Percentiles rank a stretch among this genome's conserved stretches.
Conservation (phyloP, 805 yeast genomes). For the Kregervanrija fluxuum region DNA sequence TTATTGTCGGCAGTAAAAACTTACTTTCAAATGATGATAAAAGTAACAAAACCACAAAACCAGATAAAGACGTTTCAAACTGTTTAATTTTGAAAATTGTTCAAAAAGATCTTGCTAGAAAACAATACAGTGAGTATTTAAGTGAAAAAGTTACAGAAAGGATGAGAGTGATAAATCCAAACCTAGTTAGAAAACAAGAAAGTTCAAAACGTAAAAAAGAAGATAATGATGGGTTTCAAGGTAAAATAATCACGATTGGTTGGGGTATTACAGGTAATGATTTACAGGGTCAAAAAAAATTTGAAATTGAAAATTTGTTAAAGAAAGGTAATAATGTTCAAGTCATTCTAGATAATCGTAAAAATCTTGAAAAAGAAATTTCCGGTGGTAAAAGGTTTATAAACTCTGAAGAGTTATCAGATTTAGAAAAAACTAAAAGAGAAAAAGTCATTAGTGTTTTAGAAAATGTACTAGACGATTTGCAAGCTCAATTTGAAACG, state of each 20-base stretch:
- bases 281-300: slow-evolving; percentile 42
- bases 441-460: slow-evolving; percentile 25
- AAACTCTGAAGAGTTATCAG: slow-evolving; percentile 13
- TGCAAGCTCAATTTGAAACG: slow-evolving; percentile 17
- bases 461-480: slow-evolving; percentile 16
- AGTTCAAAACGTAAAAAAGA: slow-evolving; percentile 2
- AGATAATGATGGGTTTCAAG: slow-evolving; percentile 2
- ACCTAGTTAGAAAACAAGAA: slow-evolving; percentile 9
- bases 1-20: slow-evolving; percentile 14
- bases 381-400: slow-evolving; percentile 3
- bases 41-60: too few relatives aligned
- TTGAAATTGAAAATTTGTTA: slow-evolving; percentile 40
- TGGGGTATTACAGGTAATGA: slow-evolving; percentile 54
- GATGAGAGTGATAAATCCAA: slow-evolving; percentile 11
- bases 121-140: slow-evolving; percentile 22
- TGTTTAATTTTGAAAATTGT: slow-evolving; percentile 20
- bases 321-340: slow-evolving; percentile 36
- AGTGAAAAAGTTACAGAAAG: slow-evolving; percentile 14
- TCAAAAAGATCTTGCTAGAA: slow-evolving; percentile 18
- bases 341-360: slow-evolving; percentile 34
- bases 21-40: slow-evolving; percentile 4
- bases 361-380: slow-evolving; percentile 17
- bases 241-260: slow-evolving; percentile 40
- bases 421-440: slow-evolving; percentile 30
- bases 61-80: slow-evolving; percentile 1